Evolutionary conservation across 495 filamentous ascomycete genomes (phyloP).

Genomic region (Penicillium atrosanguineum): DNA sequence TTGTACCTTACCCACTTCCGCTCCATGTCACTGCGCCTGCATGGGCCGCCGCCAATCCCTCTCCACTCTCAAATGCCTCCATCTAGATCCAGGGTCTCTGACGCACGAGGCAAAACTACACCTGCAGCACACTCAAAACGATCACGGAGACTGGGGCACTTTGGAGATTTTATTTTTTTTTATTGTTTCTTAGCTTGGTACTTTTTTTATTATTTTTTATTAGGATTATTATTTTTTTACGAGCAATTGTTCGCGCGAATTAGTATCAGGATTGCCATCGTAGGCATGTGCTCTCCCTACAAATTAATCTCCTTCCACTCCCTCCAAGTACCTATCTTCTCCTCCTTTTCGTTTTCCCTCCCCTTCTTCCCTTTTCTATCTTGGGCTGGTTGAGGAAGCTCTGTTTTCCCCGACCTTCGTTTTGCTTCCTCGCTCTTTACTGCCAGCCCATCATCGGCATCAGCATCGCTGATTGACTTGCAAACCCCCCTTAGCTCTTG

Average conservation of each 20-base stretch:
- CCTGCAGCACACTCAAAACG: constrained; percentile 36
- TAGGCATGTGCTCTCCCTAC: constrained; percentile 12
- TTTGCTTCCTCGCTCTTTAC: constrained; percentile 14
- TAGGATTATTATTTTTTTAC: constrained; percentile 6
- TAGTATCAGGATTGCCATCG: constrained; percentile 12
- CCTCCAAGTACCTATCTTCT: constrained; percentile 14
- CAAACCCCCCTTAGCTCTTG: not conserved
- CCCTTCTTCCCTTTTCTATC: constrained; percentile 9
- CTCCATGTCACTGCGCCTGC: constrained; percentile 20
- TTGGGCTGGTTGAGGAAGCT: constrained; percentile 25
- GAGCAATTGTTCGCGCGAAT: constrained; percentile 5
- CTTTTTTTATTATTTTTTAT: not conserved
- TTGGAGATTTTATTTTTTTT: constrained; percentile 6
- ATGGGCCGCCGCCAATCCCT: constrained; percentile 28
- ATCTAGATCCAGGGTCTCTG: constrained; percentile 35
- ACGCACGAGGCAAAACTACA: constrained; percentile 38
- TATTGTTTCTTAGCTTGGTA: constrained; percentile 7
- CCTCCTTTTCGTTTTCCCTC: constrained; percentile 9
- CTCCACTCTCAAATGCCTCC: constrained; percentile 22
- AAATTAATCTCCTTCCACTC: constrained; percentile 13
- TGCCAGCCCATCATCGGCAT: constrained; percentile 15
- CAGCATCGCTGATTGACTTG: not conserved
- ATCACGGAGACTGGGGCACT: constrained; percentile 22
- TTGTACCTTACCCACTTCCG: constrained; percentile 2
- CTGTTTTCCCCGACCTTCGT: constrained; percentile 27